A percentile compares a stretch with the other conserved stretches of the same genome.
Evolutionary conservation across 495 filamentous ascomycete genomes (phyloP).

Genomic region (Penicillium pancosmium): DNA sequence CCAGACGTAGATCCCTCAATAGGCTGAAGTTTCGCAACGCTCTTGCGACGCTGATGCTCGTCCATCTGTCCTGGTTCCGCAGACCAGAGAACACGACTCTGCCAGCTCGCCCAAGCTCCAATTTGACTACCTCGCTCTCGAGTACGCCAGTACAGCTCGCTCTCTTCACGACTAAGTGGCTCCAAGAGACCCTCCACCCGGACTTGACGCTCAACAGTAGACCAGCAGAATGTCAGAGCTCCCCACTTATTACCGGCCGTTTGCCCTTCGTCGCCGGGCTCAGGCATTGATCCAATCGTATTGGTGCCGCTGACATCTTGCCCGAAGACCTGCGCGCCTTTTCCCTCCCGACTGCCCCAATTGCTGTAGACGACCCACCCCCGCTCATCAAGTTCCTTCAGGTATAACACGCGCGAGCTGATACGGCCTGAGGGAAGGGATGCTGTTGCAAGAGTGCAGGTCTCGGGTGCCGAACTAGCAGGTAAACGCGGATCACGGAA

Average conservation of each 20-base stretch:
- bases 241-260: constrained; percentile 46
- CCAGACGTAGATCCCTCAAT: constrained; percentile 22
- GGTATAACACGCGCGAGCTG: constrained; percentile 82
- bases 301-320: constrained; percentile 7
- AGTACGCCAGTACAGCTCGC: constrained; percentile 86
- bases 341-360: constrained; percentile 66
- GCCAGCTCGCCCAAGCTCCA: constrained; percentile 91
- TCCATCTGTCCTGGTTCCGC: constrained; percentile 31
- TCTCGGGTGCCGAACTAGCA: constrained; percentile 63
- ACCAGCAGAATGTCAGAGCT: constrained; percentile 51
- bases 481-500: constrained; percentile 68
- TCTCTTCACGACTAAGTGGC: constrained; percentile 70
- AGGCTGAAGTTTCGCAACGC: constrained; percentile 37
- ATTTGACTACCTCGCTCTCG: constrained; percentile 77
- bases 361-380: constrained; percentile 96
- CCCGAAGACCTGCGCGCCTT: constrained; percentile 49
- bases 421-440: constrained; percentile 82
- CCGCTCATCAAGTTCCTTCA: constrained; percentile 71
- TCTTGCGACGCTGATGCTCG: constrained; percentile 34
- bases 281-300: constrained; percentile 31
- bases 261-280: constrained; percentile 22
- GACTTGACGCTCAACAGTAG: constrained; percentile 82
- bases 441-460: constrained; percentile 85
- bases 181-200: constrained; percentile 77
- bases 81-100: constrained; percentile 71